phyloP scores from a whole-genome alignment of 202 grass and related monocot genomes.

The Musa balbisiana region DNA sequence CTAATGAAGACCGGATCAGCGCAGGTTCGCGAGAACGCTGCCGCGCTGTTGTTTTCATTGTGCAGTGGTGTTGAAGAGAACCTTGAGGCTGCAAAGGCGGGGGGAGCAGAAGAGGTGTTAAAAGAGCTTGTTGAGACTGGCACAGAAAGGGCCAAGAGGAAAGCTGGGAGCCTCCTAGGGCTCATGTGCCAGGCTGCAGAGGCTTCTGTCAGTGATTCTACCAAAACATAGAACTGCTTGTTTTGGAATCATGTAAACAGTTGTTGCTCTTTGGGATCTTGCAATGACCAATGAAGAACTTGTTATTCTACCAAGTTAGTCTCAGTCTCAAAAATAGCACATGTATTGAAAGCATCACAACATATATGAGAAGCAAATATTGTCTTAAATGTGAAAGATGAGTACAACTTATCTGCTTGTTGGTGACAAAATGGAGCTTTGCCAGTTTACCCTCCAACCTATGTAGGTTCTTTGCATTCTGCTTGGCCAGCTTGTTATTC shows the following conservation, averaged over 20 bases:
- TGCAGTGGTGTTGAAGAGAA: slow-evolving; percentile 52
- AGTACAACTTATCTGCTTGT: too few relatives aligned
- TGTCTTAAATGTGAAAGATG: too few relatives aligned
- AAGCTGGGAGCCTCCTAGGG: slow-evolving; percentile 66
- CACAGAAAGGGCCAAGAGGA: slow-evolving; percentile 86
- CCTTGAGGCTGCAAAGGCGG: slow-evolving; percentile 38
- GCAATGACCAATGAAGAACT: neutral
- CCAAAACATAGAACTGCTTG: neutral
- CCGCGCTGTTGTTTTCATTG: slow-evolving; percentile 59
- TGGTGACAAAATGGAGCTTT: too few relatives aligned
- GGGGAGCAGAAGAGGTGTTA: slow-evolving; percentile 54
- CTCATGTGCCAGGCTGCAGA: slow-evolving; percentile 52
- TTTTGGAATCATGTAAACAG: neutral
- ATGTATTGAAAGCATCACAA: too few relatives aligned
- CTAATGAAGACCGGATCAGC: slow-evolving; percentile 62
- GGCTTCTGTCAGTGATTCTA: neutral
- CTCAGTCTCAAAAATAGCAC: too few relatives aligned
- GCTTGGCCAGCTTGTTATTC: too few relatives aligned
- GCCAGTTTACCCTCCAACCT: too few relatives aligned
- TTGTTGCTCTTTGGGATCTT: neutral
- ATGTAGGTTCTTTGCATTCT: too few relatives aligned
- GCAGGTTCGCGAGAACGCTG: slow-evolving; percentile 66
- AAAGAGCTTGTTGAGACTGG: slow-evolving; percentile 72
- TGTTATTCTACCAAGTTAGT: neutral
- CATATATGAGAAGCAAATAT: too few relatives aligned